Conservation (phyloP, 2,329 filamentous ascomycete species). For the Penicillium sp. region DNA sequence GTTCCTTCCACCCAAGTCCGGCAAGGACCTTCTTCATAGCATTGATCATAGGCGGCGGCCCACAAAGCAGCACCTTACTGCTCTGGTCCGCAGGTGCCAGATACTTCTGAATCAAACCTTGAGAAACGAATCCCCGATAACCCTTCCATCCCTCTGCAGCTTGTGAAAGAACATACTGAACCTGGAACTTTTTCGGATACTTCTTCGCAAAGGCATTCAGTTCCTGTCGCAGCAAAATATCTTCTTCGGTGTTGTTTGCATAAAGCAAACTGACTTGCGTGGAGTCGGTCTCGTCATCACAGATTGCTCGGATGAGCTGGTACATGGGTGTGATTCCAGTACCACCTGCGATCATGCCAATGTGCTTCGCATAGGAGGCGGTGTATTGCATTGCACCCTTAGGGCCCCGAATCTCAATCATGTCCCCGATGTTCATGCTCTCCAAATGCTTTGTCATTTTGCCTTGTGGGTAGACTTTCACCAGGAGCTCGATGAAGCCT, state of each 20-base stretch:
- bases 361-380: slow-evolving; percentile 25
- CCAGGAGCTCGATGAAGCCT: slow-evolving; percentile 34
- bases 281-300: slow-evolving; percentile 59
- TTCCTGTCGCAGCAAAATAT: slow-evolving; percentile 60
- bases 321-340: slow-evolving; percentile 56
- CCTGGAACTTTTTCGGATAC: slow-evolving; percentile 48
- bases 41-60: slow-evolving; percentile 61
- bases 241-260: slow-evolving; percentile 58
- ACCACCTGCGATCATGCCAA: slow-evolving; percentile 43
- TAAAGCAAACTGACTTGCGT: slow-evolving; percentile 61
- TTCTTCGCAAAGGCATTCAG: slow-evolving; percentile 55
- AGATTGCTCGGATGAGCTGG: slow-evolving; percentile 64
- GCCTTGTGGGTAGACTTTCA: slow-evolving; percentile 28
- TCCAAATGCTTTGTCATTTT: background rate
- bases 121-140: slow-evolving; percentile 41
- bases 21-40: slow-evolving; percentile 55
- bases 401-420: slow-evolving; percentile 37
- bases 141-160: slow-evolving; percentile 41
- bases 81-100: slow-evolving; percentile 45
- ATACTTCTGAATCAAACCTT: slow-evolving; percentile 52
- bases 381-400: slow-evolving; percentile 38
- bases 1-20: slow-evolving; percentile 53
- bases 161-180: background rate
- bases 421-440: background rate
- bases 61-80: slow-evolving; percentile 59